Evolutionary conservation across 2,329 filamentous ascomycete species (phyloP), one percentile per base, ranked within the genome.

Genomic region (Aspergillus awamori): DNA sequence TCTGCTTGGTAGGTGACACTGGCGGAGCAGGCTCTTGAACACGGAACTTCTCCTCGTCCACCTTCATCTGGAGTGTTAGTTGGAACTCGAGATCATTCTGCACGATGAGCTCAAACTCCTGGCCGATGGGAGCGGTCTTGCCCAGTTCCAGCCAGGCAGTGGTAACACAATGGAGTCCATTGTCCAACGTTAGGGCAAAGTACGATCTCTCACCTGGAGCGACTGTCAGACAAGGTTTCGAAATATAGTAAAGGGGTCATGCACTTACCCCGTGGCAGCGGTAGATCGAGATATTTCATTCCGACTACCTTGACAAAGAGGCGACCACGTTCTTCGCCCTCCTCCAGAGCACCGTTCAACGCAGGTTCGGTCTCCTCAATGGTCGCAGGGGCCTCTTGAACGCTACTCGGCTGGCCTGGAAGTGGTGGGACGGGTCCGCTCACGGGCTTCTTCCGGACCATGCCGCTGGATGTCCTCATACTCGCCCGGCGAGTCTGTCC

Each of bases 251-350:
- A 48, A 13, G 11, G 20, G 20, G 13, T 15, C 6, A n/a, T 39
- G 30, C 36, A 74, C 89, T 84, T 85, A 95, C 92, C 94, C 80
- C 89, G 91, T 33, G 95, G 93, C 58, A 99, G 81, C 22, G 95
- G 94, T 47, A 98, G 82, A 72, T 97, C 93, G 39, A 99, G 84
- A 70, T 98, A 93, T 76, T 98, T 98, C 65, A 98, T 93, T 48
- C 94, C 93, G 76, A 98, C 90, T n/a, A 99, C 95, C 81, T 99
- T 99, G 67, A 99, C 93, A 70, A 99, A 99, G 1, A 99, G 84
- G 63, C 95, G 85, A 8, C 95, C 95, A 68, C 95, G 84, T 78
- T 99, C 95, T 61, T 89, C 89, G 57, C 88, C 92, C 61, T 97
- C 93, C 58, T 92, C 89, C 8, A 86, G 85, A 5, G 83, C 81